Base-by-base conservation (phyloP, 371 early-diverging fungal genomes). In the Massospora cicadina region DNA sequence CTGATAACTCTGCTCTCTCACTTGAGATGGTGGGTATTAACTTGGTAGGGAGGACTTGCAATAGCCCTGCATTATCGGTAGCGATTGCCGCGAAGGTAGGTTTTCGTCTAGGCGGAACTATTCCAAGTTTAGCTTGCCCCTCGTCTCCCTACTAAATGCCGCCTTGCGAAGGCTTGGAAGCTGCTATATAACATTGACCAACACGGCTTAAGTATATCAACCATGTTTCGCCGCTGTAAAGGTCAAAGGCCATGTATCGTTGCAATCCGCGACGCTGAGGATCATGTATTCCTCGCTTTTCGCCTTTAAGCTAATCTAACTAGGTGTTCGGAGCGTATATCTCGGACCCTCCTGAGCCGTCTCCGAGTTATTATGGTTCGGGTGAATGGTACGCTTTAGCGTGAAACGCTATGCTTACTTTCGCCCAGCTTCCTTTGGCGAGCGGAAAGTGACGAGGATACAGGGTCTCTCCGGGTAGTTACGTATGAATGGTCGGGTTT, bases 301-400 rank as follows among this genome's bases (percentile, higher is more conserved):
- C 23, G 13, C 17, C 7, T 63, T 23, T 25, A 7, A 60, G 32
- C 28, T 61, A 43, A 32, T n/a, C n/a, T 27, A 33, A 24, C 1
- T 75, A 89, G 89, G 77, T 91, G 2, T 95, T 93, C 77, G 96
- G 96, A 13, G 90, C 91, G 2, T 95, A 83, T 72, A 67, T 86
- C 21, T 86, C 77, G 54, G 88, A 93, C 59, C 70, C 84, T 0
- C 76, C 91, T 29, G 73, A 77, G 58, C 73, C 81, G 43, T 74
- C 73, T 23, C 71, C 83, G 13, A 81, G 84, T 25, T 93, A 87
- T 72, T 93, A 88, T 65, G 95, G 95, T 21, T 90, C 89, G 54
- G 94, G 95, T 27, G 83, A 85, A 76, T 85, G 91, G 94, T 92
- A 80, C 73, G n/a, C n/a, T 75, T 65, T 23, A 5, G 2, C 17